Conservation (phyloP, 345 rosid genomes). For the Acer saccharum region DNA sequence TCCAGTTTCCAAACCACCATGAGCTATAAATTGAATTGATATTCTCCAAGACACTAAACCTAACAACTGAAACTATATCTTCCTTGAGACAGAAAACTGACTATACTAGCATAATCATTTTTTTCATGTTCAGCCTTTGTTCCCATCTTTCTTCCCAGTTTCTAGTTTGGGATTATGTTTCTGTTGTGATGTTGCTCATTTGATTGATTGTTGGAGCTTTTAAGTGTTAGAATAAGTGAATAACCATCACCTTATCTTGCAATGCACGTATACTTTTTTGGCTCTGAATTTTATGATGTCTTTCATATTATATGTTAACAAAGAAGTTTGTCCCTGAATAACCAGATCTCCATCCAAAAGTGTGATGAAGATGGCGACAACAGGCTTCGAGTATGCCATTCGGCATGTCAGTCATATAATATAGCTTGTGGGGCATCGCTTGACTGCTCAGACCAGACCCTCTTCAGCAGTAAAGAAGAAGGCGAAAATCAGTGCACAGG, state of each 20-base stretch:
- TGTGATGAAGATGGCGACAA: conserved; percentile 94
- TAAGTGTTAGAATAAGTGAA: too few relatives aligned
- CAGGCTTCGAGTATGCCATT: conserved; percentile 89
- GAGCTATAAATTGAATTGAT: not conserved
- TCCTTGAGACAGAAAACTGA: not conserved
- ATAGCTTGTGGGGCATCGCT: conserved; percentile 95
- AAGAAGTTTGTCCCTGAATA: not conserved
- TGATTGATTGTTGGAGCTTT: not conserved
- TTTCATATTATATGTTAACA: not conserved
- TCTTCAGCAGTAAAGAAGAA: conserved; percentile 82
- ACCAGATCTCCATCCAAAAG: conserved; percentile 96
- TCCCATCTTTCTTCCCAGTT: too few relatives aligned
- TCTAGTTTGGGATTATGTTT: not conserved
- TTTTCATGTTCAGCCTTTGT: not conserved
- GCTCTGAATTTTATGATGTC: not conserved
- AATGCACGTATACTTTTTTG: not conserved
- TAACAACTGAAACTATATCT: not conserved
- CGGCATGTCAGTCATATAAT: conserved; percentile 93
- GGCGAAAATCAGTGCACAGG: conserved; percentile 90
- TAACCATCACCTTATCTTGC: too few relatives aligned
- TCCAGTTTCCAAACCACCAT: not conserved
- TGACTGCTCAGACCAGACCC: conserved; percentile 96
- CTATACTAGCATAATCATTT: not conserved
- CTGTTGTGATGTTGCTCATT: not conserved
- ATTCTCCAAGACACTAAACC: not conserved